Conservation (phyloP, 2,329 filamentous ascomycete species). For the Fusarium falciforme region DNA sequence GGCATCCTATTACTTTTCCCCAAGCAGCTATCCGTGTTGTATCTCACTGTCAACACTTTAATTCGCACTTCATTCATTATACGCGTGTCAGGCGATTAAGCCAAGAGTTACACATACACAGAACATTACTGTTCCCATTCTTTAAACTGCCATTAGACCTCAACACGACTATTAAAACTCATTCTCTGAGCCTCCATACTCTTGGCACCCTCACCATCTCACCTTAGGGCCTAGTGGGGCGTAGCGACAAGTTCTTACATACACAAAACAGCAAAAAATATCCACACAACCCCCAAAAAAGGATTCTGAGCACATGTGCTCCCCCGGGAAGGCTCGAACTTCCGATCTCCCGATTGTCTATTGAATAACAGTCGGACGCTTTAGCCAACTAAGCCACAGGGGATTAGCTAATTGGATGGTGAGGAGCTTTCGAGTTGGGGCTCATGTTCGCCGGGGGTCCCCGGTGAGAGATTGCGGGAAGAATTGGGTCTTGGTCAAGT, state of each 20-base stretch:
- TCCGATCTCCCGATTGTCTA: slow-evolving; percentile 46
- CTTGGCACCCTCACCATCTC: neutral
- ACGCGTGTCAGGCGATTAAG: neutral
- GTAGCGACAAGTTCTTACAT: neutral
- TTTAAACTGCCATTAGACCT: neutral
- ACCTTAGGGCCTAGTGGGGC: slow-evolving; percentile 1
- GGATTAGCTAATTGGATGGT: slow-evolving; percentile 26
- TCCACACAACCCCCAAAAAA: slow-evolving; percentile 11
- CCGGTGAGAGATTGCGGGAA: neutral
- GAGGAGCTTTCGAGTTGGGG: neutral
- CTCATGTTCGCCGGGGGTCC: neutral
- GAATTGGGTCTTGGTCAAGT: neutral
- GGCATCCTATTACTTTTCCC: neutral
- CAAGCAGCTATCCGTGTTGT: neutral
- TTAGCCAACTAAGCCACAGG: slow-evolving; percentile 43
- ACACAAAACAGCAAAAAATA: neutral
- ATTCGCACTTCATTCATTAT: neutral
- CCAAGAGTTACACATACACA: neutral
- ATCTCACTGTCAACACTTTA: neutral
- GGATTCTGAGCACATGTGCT: slow-evolving; percentile 11
- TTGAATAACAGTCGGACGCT: slow-evolving; percentile 41
- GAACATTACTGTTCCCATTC: neutral
- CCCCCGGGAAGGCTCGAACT: slow-evolving; percentile 47
- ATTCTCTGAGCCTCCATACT: neutral
- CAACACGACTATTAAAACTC: neutral